Conservation (phyloP, 176 grass and related monocot genomes). For the Aegilops tauschii region DNA sequence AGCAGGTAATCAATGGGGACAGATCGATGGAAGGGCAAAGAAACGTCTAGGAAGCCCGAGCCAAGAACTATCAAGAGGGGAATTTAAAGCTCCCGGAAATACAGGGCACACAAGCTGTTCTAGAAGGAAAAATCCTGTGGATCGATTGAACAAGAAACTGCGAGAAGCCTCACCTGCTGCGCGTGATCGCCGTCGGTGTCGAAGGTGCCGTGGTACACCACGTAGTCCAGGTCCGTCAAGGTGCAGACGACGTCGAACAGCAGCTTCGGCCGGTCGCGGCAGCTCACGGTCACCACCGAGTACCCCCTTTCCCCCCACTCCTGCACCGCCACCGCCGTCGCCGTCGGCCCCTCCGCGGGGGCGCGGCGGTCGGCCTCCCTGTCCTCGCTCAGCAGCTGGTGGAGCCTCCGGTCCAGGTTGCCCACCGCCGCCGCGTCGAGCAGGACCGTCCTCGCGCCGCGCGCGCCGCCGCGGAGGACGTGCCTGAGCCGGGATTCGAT, state of each 20-base stretch:
- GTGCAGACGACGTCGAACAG: constrained; percentile 94
- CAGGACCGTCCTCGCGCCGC: constrained; percentile 45
- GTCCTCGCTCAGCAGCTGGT: constrained; percentile 82
- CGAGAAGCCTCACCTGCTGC: constrained; percentile 51
- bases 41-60: constrained; percentile 15
- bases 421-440: constrained; percentile 24
- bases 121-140: neutral
- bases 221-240: constrained; percentile 91
- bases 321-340: constrained; percentile 51
- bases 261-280: constrained; percentile 80
- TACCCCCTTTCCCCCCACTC: constrained; percentile 74
- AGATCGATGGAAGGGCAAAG: neutral
- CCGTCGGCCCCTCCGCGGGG: neutral
- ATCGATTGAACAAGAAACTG: neutral
- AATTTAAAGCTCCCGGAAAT: constrained; percentile 10
- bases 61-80: neutral
- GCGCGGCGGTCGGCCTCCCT: constrained; percentile 33
- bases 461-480: constrained; percentile 62
- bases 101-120: neutral
- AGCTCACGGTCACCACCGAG: constrained; percentile 78
- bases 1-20: neutral
- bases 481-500: constrained; percentile 61
- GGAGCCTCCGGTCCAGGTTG: constrained; percentile 69
- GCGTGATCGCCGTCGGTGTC: constrained; percentile 73
- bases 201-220: constrained; percentile 82